A percentile compares a stretch with the other conserved stretches of the same genome.
These are phyloP conservation scores for Peribolospora kevripleyi DNA, from an alignment of 768 basidiomycete genomes.

Conservation along the genomic window DNA sequence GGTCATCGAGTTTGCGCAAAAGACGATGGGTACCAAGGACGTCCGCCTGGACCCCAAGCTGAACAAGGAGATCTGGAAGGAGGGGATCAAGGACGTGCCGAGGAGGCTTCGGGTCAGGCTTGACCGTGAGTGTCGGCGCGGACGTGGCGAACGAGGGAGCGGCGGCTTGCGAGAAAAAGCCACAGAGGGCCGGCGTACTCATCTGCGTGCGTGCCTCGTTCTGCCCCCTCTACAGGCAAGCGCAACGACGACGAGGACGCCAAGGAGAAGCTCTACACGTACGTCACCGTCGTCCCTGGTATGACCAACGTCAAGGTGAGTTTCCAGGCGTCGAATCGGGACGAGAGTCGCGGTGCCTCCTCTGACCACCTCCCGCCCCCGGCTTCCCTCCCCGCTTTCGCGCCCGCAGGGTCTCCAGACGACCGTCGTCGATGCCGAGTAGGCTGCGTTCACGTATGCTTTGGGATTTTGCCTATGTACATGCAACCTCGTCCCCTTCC, in stretches of 20 bases:
- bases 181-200: not conserved
- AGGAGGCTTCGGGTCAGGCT: slow-evolving; percentile 78
- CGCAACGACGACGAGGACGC: slow-evolving; percentile 98
- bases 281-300: slow-evolving; percentile 59
- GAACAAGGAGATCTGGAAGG: slow-evolving; percentile 76
- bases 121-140: slow-evolving; percentile 41
- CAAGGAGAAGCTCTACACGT: slow-evolving; percentile 90
- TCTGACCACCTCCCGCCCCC: slow-evolving; percentile 32
- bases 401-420: slow-evolving; percentile 4
- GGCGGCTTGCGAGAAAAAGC: not conserved
- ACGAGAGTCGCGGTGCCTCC: slow-evolving; percentile 35
- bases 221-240: slow-evolving; percentile 35
- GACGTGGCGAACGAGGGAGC: not conserved
- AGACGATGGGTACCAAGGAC: slow-evolving; percentile 86
- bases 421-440: slow-evolving; percentile 12
- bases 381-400: not conserved
- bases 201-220: not conserved
- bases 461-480: too few relatives aligned
- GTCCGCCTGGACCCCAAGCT: slow-evolving; percentile 84
- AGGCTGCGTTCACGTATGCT: not conserved
- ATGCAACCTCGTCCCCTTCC: too few relatives aligned
- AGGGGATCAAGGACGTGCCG: slow-evolving; percentile 81
- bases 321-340: slow-evolving; percentile 3
- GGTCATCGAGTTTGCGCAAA: slow-evolving; percentile 69
- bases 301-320: slow-evolving; percentile 52